Conservation (phyloP, 306 rosid species). For the Fragaria nilgerrensis region DNA sequence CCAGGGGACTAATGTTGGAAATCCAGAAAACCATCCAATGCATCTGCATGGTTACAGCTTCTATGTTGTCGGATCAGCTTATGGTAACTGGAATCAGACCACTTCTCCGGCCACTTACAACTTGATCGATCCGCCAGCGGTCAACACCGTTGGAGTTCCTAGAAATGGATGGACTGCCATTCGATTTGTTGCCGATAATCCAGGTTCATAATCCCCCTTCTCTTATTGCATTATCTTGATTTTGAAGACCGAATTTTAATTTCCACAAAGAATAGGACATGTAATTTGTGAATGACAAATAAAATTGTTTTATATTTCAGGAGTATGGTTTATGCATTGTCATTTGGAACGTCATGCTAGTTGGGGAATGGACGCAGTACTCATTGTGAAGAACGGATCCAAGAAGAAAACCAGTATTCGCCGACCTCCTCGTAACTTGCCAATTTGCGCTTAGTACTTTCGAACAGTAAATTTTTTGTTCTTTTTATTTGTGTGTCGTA, state of each 20-base stretch:
- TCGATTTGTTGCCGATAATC: slow-evolving; percentile 35
- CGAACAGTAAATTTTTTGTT: not conserved
- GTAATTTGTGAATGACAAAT: not conserved
- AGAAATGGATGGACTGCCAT: slow-evolving; percentile 36
- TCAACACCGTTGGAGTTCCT: slow-evolving; percentile 26
- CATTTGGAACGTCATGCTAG: slow-evolving; percentile 23
- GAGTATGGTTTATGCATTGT: not conserved
- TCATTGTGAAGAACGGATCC: slow-evolving; percentile 25
- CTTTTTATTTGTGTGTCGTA: not conserved
- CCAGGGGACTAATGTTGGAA: slow-evolving; percentile 33
- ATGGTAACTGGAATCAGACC: slow-evolving; percentile 4
- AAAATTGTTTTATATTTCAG: not conserved
- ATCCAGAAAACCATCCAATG: slow-evolving; percentile 36
- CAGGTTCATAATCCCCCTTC: slow-evolving; percentile 5
- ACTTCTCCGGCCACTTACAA: slow-evolving; percentile 19
- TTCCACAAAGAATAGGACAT: not conserved
- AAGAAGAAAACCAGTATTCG: slow-evolving; percentile 4
- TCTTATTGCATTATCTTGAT: not conserved
- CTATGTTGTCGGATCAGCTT: slow-evolving; percentile 27
- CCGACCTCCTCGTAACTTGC: slow-evolving; percentile 3
- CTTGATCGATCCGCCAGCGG: slow-evolving; percentile 25
- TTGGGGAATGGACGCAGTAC: slow-evolving; percentile 26
- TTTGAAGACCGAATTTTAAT: not conserved
- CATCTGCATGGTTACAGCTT: slow-evolving; percentile 42
- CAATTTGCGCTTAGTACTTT: not conserved